Evolutionary conservation across 75 land plant species (phyloP).

Genomic region (Cryptomeria japonica): DNA sequence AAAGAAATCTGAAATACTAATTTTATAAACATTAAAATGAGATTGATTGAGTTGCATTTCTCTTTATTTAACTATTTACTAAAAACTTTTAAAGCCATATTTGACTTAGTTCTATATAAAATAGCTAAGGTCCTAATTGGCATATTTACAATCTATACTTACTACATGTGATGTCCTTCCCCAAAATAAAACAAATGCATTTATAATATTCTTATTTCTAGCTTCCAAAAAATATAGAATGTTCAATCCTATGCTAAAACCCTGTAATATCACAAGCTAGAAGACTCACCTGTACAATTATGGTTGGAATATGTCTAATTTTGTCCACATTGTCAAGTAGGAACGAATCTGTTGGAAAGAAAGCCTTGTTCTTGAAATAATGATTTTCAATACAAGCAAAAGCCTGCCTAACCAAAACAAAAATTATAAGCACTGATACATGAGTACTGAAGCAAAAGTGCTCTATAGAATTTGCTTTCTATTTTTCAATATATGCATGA

Average conservation of each 20-base stretch:
- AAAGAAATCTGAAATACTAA: not conserved
- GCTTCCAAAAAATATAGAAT: not conserved
- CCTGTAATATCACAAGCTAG: not conserved
- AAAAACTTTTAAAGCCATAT: not conserved
- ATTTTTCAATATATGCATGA: not conserved
- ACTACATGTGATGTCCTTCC: not conserved
- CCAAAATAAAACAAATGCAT: not conserved
- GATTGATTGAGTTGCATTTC: not conserved
- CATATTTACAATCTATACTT: not conserved
- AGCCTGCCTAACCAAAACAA: conserved; percentile 29
- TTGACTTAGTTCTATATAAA: not conserved
- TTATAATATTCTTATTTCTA: not conserved
- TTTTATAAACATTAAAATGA: not conserved
- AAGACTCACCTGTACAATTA: conserved; percentile 41
- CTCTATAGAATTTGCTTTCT: not conserved
- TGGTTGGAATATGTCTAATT: conserved; percentile 47
- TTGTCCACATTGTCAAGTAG: conserved; percentile 51
- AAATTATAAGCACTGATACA: not conserved
- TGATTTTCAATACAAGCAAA: conserved; percentile 58
- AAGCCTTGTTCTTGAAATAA: conserved; percentile 50
- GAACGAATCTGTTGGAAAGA: conserved; percentile 44
- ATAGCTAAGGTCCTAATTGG: not conserved
- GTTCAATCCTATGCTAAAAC: not conserved
- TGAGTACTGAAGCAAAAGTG: not conserved
- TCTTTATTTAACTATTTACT: not conserved